These are phyloP conservation scores for Termitomyces sp. DNA, from an alignment of 768 basidiomycete species.

Conservation along the genomic window DNA sequence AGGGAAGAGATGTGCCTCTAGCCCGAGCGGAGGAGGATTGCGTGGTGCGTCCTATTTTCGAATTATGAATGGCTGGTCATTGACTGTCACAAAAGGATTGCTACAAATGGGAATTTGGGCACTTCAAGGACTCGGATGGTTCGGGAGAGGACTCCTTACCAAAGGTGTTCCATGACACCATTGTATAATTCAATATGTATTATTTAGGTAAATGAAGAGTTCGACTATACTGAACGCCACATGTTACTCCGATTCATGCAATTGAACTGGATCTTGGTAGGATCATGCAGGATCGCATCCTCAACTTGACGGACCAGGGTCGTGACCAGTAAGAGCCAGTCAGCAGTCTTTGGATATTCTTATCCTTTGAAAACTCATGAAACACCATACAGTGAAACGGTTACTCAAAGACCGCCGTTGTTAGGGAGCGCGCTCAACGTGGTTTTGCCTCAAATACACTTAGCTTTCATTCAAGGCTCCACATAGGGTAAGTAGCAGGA, in stretches of 20 bases:
- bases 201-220: background rate
- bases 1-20: constrained; percentile 36
- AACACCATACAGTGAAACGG: background rate
- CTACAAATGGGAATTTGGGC: constrained; percentile 18
- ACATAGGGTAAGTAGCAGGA: background rate
- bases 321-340: background rate
- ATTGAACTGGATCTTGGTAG: background rate
- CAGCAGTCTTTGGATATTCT: background rate
- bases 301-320: background rate
- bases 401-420: background rate
- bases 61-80: background rate
- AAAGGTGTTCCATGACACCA: background rate
- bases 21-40: constrained; percentile 17
- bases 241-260: background rate
- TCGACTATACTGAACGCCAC: background rate
- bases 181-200: background rate
- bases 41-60: constrained; percentile 8
- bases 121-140: constrained; percentile 12
- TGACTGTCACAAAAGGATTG: constrained; percentile 13
- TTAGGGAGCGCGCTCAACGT: background rate
- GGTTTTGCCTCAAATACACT: background rate
- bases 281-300: too few species aligned
- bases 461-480: background rate
- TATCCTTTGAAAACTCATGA: background rate
- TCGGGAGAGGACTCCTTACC: background rate